Base-by-base conservation (phyloP, 768 basidiomycete genomes). In the Trametes cinnabarina region DNA sequence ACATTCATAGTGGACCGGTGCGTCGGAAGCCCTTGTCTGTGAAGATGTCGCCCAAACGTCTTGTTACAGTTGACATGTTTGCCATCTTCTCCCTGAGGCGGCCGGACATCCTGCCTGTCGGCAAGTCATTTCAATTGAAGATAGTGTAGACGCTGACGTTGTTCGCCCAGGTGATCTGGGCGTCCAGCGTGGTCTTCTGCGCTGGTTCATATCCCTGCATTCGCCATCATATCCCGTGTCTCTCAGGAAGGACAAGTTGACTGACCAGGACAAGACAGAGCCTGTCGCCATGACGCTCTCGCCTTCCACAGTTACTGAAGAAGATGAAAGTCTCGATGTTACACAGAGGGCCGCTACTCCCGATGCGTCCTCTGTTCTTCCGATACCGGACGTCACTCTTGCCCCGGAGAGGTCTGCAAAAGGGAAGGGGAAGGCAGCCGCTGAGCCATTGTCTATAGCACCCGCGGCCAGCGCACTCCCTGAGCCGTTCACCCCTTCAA, bases 41-140 rank as follows among this genome's bases (percentile, higher is more conserved):
- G 12, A 8, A 39, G 28, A 43, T 46, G 47, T 63, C 44, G 6
- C 42, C 55, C 52, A 40, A 49, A 49, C 32, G 40, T 12, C 7
- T 59, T 65, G 65, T 67, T 55, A 12, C 73, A 81, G 91, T 93
- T n/a, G 87, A 94, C 65, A 95, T 95, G 94, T 95, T 95, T 67
- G 81, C 89, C 14, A 91, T 97, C 42, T 96, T 95, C 72, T 88
- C 90, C 2, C 76, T 94, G 30, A 80, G 92, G 0, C 84, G 92
- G 19, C 90, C 90, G 1, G 84, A 95, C 68, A 88, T 97, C 51
- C 77, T 95, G 1, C 84, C 88, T 12, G 77, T 83, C 28, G 80
- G 79, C 77, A 54, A 37, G 61, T 65, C 35, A 9, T 11, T 20
- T 23, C 48, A 61, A 2, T 28, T 75, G 73, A 58, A 35, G 35